A percentile compares a stretch with the other conserved stretches of the same genome.
These are phyloP conservation scores for Leptographium wingfieldii DNA, from an alignment of 2,329 filamentous ascomycete genomes.

Conservation along the genomic window DNA sequence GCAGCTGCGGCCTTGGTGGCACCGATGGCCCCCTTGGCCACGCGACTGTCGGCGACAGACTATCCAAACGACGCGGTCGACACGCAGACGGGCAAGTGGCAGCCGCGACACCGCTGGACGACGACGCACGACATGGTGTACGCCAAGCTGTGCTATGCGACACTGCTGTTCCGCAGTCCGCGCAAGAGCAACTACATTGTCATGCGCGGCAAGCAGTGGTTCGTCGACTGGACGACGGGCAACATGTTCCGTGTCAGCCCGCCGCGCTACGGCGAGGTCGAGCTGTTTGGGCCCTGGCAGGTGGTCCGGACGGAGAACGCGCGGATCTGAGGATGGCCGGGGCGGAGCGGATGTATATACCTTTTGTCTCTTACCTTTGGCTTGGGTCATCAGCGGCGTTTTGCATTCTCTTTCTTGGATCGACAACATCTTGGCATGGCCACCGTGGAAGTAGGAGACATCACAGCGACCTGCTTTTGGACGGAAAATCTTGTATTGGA, in stretches of 20 bases:
- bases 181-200: conserved; percentile 46
- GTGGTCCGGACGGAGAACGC: conserved; percentile 36
- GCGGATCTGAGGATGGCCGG: conserved; percentile 21
- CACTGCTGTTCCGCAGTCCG: conserved; percentile 42
- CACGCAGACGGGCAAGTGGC: conserved; percentile 41
- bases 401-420: too few species aligned
- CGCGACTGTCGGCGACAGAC: conserved; percentile 31
- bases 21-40: conserved; percentile 4
- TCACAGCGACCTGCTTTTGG: too few species aligned
- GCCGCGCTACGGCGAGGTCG: conserved; percentile 39
- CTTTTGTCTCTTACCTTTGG: too few species aligned
- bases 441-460: too few species aligned
- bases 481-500: too few species aligned
- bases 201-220: conserved; percentile 43
- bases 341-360: neutral
- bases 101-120: conserved; percentile 41
- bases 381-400: too few species aligned
- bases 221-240: conserved; percentile 46
- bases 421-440: too few species aligned
- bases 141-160: conserved; percentile 47
- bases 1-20: neutral
- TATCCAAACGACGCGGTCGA: conserved; percentile 33
- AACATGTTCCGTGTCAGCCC: conserved; percentile 40
- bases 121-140: conserved; percentile 45
- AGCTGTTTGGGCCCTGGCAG: conserved; percentile 37